Base-by-base conservation (phyloP, 2,329 filamentous ascomycete species). In the Ophiocordyceps robertsii region DNA sequence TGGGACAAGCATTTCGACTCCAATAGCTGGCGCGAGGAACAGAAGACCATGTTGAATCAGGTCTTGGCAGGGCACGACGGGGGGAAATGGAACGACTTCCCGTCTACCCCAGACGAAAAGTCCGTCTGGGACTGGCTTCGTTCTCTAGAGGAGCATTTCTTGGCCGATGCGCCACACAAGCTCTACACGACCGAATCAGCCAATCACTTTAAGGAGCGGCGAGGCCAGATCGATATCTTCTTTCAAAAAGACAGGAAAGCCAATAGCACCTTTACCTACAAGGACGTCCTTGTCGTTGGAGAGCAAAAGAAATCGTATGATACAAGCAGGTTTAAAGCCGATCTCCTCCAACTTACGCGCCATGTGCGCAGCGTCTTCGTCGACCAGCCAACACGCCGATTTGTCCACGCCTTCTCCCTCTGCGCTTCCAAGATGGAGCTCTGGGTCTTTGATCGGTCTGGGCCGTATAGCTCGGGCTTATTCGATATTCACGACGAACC, bases 361-460 rank as follows among this genome's bases (percentile, higher is more conserved):
- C 37, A 51, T 40, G 44, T 53, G 8, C 47, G 47, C 38, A 29
- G 40, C 14, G 49, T 35, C 32, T 35, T 35, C n/a, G 32, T 8
- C 32, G 32, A 35, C 38, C 47, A 54, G 14, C 53, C 53, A 3
- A 51, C 49, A 1, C 51, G 53, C 24, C 44, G 48, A 3, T 52
- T 49, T 17, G 17, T 50, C 3, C 48, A 53, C 29, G 50, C 38
- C 3, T 54, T 46, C 35, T 24, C 17, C 2, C 30, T 49, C 14
- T 37, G 16, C 31, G 45, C 29, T 11, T 47, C 46, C 1, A 46
- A 31, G 17, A 47, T 53, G 41, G 51, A 56, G 40, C 40, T 52
- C 13, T 51, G 48, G 49, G 36, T 55, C 7, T 56, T 54, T 6
- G 46, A 50, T 39, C 45, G 51, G 2, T 47, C 49, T 14, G 52